Evolutionary conservation across 441 rosid genomes (phyloP), one percentile per base, ranked within the genome.

Genomic region (Adansonia madagascariensis): DNA sequence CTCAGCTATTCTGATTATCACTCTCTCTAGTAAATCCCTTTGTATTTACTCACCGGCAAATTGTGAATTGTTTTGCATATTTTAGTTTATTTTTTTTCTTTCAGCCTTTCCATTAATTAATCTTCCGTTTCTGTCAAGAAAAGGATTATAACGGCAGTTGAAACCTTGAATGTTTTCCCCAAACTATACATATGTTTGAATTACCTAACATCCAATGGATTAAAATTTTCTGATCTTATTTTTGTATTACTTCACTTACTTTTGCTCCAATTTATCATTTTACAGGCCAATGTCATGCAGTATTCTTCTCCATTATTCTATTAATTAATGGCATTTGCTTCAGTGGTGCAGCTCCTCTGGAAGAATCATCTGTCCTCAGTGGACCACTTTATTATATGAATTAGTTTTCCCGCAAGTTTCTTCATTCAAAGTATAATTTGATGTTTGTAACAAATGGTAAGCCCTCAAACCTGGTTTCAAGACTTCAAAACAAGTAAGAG

Each of bases 401-500:
- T 27, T 27, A 27, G 31, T 27, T 27, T 27, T 27, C 2, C 31
- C 31, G 31, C 1, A 27, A 27, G 31, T 27, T 27, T 27, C 31
- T 27, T 27, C 31, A 27, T 27, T 27, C 31, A 27, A 27, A 27
- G 31, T 27, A 27, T 27, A 27, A 27, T 27, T 27, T 27, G 31
- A 27, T 27, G 31, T 27, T 27, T 27, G 31, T 27, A 27, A 27
- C 31, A 27, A 27, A 52, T 14, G 1, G 3, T 52, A 6, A 14
- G 1, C 56, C 56, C 17, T 14, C 14, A 43, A 7, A 5, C 1
- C 17, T 12, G 4, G 43, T 31, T 53, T 6, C 0, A 31, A 14
- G 18, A 31, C 9, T 27, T 27, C 17, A 62, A 61, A 62, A 62
- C 67, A 62, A 62, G 67, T 27, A 61, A 62, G 18, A 62, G 31